Evolutionary conservation across 768 basidiomycete species (phyloP).

Genomic region (Mycena rebaudengoi): DNA sequence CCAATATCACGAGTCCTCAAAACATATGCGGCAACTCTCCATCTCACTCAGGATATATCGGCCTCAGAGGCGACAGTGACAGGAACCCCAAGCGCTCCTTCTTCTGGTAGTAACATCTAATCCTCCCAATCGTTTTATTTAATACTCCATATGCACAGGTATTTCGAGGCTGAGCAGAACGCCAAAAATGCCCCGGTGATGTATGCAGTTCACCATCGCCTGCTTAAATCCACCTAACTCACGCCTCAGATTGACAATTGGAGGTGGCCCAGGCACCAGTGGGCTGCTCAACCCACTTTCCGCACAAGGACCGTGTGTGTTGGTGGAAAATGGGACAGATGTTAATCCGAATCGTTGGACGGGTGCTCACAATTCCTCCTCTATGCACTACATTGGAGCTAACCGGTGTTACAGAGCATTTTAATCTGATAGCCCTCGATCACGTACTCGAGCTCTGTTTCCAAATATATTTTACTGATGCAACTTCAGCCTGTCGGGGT

Average conservation of each 20-base stretch:
- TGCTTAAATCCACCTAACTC: background rate
- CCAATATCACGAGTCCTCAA: background rate
- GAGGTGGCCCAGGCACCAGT: constrained; percentile 43
- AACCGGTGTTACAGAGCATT: constrained; percentile 22
- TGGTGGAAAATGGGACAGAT: constrained; percentile 29
- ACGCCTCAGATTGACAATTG: constrained; percentile 37
- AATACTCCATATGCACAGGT: constrained; percentile 36
- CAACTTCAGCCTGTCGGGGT: constrained; percentile 39
- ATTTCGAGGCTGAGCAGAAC: constrained; percentile 40
- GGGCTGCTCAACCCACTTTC: constrained; percentile 38
- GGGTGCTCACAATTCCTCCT: too few relatives aligned
- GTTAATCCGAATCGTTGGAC: constrained; percentile 38
- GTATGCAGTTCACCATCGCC: constrained; percentile 19
- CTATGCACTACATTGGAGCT: too few relatives aligned
- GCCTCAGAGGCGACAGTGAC: constrained; percentile 37
- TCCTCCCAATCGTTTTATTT: background rate
- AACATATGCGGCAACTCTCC: background rate
- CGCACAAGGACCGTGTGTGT: constrained; percentile 36
- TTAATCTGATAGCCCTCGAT: constrained; percentile 35
- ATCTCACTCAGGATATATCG: constrained; percentile 40
- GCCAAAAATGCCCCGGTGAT: constrained; percentile 39
- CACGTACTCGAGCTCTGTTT: constrained; percentile 25
- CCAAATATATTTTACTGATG: background rate
- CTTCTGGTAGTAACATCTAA: constrained; percentile 23
- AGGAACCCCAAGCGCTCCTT: constrained; percentile 31